Conservation (phyloP, 73 alveolate species). For the Paramecium pentaurelia region DNA sequence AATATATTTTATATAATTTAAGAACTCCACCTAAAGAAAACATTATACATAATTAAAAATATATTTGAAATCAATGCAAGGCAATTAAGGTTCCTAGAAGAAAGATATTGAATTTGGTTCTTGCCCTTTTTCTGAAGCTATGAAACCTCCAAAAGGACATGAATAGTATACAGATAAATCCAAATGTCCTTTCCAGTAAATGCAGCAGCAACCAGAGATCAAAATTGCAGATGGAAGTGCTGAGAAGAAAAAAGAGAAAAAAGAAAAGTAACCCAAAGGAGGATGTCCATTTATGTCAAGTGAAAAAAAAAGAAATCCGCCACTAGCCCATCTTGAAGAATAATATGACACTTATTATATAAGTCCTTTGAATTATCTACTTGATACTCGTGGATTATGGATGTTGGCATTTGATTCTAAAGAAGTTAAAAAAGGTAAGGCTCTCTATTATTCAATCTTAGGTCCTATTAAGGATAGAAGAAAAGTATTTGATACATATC, state of each 20-base stretch:
- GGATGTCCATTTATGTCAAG: constrained; percentile 64
- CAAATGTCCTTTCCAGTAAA: constrained; percentile 27
- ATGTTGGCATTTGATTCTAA: constrained; percentile 52
- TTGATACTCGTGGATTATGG: constrained; percentile 58
- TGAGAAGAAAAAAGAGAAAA: constrained; percentile 51
- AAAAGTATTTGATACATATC: constrained; percentile 56
- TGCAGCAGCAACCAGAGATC: constrained; percentile 24
- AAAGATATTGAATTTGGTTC: constrained; percentile 30
- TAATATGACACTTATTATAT: constrained; percentile 44
- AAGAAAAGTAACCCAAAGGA: constrained; percentile 59
- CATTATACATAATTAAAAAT: not conserved
- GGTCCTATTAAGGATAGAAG: constrained; percentile 60
- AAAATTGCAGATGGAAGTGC: constrained; percentile 56
- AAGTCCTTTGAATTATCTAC: constrained; percentile 50
- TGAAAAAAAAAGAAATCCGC: constrained; percentile 57
- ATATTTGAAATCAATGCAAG: constrained; percentile 28
- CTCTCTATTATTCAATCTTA: not conserved
- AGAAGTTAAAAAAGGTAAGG: constrained; percentile 51
- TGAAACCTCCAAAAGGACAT: constrained; percentile 35
- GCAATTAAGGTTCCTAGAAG: not conserved
- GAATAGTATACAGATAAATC: constrained; percentile 22
- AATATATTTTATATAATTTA: not conserved
- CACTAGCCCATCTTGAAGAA: constrained; percentile 36
- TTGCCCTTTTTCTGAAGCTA: constrained; percentile 31
- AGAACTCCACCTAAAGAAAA: not conserved